Base-by-base conservation (phyloP, 352 stramenopile genomes). In the Phytophthora fragariae region DNA sequence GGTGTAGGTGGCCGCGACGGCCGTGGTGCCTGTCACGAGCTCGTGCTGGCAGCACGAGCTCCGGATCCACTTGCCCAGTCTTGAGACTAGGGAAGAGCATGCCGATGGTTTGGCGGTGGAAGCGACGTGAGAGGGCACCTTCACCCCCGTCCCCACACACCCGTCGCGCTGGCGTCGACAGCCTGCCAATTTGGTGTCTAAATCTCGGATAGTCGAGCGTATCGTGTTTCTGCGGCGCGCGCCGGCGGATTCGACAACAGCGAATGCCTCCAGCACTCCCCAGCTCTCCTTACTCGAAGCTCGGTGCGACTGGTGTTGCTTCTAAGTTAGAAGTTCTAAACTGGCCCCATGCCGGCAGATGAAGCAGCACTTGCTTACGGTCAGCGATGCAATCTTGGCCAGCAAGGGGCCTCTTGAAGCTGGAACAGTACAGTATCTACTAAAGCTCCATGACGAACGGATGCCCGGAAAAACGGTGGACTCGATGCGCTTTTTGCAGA, bases 1-100 rank as follows among this genome's bases (percentile, higher is more conserved):
- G 17, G 66, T 75, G 61, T 75, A 78, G n/a, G 73, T 71, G 37
- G 69, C 66, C 0, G 52, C 5, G 24, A 77, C 73, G 41, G 59
- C 56, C 17, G 71, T 67, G 39, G 55, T 75, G 64, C 57, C 65
- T 1, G 76, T 71, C 21, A 77, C 60, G 3, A 77, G 65, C n/a
- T n/a, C n/a, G n/a, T n/a, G n/a, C n/a, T 1, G 67, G 62, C 19
- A 58, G 70, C 17, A 72, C 65, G 39, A 77, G 24, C 10, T 73
- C 35, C 0, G 31, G 66, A 11, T 60, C 41, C 19, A 72, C 57
- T 55, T 61, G 29, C 3, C 70, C 70, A 3, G 27, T 78, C 57
- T 77, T 77, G 35, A 81, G 69, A 49, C 50, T 71, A 6, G 76
- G 73, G 60, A 83, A 80, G 21, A 83, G 44, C 47, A 44, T 60